Conservation (phyloP, 2,329 filamentous ascomycete species). For the Fusarium xyrophilum region DNA sequence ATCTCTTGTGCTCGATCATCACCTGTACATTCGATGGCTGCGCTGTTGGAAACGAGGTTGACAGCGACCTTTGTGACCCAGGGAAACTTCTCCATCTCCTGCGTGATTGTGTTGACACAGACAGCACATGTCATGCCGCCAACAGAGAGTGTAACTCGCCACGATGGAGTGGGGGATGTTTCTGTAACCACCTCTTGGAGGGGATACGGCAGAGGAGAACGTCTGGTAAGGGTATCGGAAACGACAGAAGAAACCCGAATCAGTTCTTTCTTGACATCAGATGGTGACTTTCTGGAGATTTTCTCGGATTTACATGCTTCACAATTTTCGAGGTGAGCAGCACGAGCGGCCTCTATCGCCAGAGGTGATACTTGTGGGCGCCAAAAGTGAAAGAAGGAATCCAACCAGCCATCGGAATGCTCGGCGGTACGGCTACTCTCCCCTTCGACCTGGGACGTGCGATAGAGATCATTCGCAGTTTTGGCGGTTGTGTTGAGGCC, state of each 20-base stretch:
- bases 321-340: slow-evolving; percentile 50
- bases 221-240: slow-evolving; percentile 14
- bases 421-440: slow-evolving; percentile 36
- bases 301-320: slow-evolving; percentile 44
- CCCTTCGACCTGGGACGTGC: slow-evolving; percentile 33
- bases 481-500: slow-evolving; percentile 52
- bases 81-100: slow-evolving; percentile 61
- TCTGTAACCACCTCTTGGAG: slow-evolving; percentile 37
- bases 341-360: slow-evolving; percentile 35
- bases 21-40: slow-evolving; percentile 62
- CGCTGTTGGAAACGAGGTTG: slow-evolving; percentile 73
- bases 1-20: slow-evolving; percentile 45
- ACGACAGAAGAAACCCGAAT: slow-evolving; percentile 8
- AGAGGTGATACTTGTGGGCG: slow-evolving; percentile 36
- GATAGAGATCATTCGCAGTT: slow-evolving; percentile 42
- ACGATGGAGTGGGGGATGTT: slow-evolving; percentile 40
- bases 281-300: not conserved
- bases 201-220: slow-evolving; percentile 12
- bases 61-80: slow-evolving; percentile 66
- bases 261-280: slow-evolving; percentile 17
- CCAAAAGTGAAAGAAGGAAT: slow-evolving; percentile 46
- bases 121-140: slow-evolving; percentile 77
- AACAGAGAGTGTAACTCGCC: slow-evolving; percentile 64
- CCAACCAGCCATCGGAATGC: slow-evolving; percentile 34
- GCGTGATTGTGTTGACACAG: slow-evolving; percentile 69